Evolutionary conservation across 306 rosid genomes (phyloP), one percentile per base, ranked within the genome.

Genomic region (Cucurbita argyrosperma): DNA sequence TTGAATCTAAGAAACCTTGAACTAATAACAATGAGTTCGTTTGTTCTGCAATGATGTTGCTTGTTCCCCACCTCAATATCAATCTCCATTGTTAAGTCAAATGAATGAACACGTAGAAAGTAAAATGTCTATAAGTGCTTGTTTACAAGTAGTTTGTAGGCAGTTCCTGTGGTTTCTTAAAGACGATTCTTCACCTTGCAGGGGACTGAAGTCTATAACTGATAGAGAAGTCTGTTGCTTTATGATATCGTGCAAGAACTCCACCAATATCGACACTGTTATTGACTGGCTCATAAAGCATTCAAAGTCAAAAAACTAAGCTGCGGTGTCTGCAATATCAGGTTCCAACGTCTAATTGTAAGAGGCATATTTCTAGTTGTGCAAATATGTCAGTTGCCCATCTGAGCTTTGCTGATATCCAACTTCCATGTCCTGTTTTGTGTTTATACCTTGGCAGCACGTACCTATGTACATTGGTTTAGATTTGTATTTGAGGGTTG

Each of bases 201-300:
- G 91, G 85, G 90, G 56, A 35, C 84, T 92, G 21, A 85, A 84
- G 83, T 85, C 87, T 46, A 77, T 92, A 66, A 76, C 74, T 6
- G 83, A 80, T 50, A 80, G 85, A 76, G 90, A 92, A 78, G 88
- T 90, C 74, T 84, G 90, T 75, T 92, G 91, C 84, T 87, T 64
- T 85, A 85, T 90, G 90, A 82, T 87, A 71, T 88, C 96, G 1
- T 85, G 90, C 87, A 84, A 88, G 87, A 90, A 76, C 82, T 85
- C 91, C 35, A 77, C 90, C 72, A 89, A 87, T 82, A 84, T 84
- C 43, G 89, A 84, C 57, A 76, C 83, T 4, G 87, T 88, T 16
- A 79, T 88, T n/a, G 87, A 85, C 21, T 88, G 90, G 86, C 88
- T 89, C 42, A 78, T 85, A 53, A 88, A 88, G 86, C 90, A 85